Evolutionary conservation across 2,329 filamentous ascomycete genomes (phyloP).

Genomic region (Epichloe brachyelytri): DNA sequence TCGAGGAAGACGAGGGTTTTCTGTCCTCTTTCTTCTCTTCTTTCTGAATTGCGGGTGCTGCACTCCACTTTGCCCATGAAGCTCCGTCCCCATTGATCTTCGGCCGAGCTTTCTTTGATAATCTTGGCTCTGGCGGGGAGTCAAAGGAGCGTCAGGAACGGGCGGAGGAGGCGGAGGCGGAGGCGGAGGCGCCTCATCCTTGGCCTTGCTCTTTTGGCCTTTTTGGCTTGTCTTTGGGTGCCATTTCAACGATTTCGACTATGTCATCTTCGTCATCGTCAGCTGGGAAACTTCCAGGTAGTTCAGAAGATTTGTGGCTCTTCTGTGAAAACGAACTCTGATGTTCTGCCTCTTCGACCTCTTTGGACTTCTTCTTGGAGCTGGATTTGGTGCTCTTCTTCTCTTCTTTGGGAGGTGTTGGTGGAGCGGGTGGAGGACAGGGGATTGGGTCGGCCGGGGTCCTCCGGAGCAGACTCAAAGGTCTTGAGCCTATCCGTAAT

Average conservation of each 20-base stretch:
- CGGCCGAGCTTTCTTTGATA: conserved; percentile 61
- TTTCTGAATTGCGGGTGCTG: conserved; percentile 32
- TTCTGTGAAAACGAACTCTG: conserved; percentile 21
- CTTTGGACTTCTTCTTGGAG: conserved; percentile 28
- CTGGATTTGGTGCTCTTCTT: conserved; percentile 23
- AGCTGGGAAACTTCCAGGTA: conserved; percentile 44
- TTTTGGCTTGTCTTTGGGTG: conserved; percentile 26
- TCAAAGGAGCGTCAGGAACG: conserved; percentile 33
- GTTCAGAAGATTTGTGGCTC: conserved; percentile 11
- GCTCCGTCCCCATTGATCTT: conserved; percentile 60
- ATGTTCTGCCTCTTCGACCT: conserved; percentile 19
- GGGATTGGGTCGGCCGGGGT: conserved; percentile 21
- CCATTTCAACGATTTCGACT: conserved; percentile 38
- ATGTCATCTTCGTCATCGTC: conserved; percentile 37
- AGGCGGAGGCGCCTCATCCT: conserved; percentile 13
- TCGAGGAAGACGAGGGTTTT: conserved; percentile 33
- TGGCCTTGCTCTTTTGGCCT: conserved; percentile 23
- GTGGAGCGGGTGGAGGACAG: conserved; percentile 26
- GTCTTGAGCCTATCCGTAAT: conserved; percentile 44
- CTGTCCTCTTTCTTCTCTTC: conserved; percentile 28
- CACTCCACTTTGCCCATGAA: conserved; percentile 67
- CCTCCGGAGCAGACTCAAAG: conserved; percentile 35
- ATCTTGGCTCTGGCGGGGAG: conserved; percentile 44
- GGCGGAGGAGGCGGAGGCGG: conserved; percentile 33
- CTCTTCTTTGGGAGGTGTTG: conserved; percentile 14